phyloP scores from a whole-genome alignment of 331 rosid genomes.

The Pyrus hybrid region DNA sequence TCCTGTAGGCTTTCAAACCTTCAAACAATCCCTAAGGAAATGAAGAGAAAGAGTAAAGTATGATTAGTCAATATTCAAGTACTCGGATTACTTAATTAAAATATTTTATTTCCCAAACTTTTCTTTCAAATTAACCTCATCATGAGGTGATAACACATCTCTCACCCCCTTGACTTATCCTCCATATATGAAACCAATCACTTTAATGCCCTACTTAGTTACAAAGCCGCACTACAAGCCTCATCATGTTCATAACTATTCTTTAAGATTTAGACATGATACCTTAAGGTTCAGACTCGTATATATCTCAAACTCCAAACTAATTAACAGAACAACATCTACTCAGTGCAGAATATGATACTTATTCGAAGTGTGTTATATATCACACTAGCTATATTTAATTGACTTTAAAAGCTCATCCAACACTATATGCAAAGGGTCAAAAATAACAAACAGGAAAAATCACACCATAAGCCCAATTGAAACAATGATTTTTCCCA shows the following conservation, averaged over 20 bases:
- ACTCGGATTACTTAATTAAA: not conserved
- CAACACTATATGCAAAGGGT: not conserved
- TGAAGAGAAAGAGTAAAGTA: not conserved
- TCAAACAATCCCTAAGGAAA: constrained; percentile 78
- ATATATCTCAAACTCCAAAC: not conserved
- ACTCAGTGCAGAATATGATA: not conserved
- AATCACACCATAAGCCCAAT: not conserved
- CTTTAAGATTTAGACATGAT: not conserved
- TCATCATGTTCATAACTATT: not conserved
- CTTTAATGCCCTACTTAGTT: not conserved
- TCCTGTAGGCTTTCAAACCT: constrained; percentile 92
- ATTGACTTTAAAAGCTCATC: not conserved
- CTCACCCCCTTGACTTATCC: not conserved
- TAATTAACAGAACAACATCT: not conserved
- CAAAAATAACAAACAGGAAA: not conserved
- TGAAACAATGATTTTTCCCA: no score
- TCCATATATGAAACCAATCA: not conserved
- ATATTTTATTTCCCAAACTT: not conserved
- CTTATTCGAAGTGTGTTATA: not conserved
- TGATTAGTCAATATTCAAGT: not conserved
- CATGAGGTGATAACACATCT: not conserved
- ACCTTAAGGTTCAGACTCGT: not conserved
- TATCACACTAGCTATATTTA: no score
- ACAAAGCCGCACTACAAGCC: not conserved
- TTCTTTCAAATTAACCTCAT: not conserved